Percentiles rank a stretch among this genome's conserved stretches.
These are phyloP conservation scores for Scenedesmus sp. DNA, from an alignment of 163 green algal species.

Conservation along the genomic window DNA sequence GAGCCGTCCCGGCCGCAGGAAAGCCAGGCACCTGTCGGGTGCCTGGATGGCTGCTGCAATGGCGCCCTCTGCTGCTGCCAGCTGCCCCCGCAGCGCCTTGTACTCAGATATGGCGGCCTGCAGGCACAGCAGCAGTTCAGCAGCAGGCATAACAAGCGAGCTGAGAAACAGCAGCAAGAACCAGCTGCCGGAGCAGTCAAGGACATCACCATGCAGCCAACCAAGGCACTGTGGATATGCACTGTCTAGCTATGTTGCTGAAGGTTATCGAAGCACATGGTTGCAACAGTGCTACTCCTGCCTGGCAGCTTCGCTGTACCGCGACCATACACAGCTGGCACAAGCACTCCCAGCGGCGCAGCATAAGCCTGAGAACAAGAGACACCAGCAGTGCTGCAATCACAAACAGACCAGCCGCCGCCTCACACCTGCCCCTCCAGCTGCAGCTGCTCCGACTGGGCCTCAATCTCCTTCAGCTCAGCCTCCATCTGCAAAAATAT, in stretches of 20 bases:
- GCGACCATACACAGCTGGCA: neutral
- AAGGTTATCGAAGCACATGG: neutral
- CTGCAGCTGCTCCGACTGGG: constrained; percentile 34
- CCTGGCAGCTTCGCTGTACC: neutral
- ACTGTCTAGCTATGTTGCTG: no score
- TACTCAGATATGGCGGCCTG: constrained; percentile 62
- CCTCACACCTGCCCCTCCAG: constrained; percentile 26
- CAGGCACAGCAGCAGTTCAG: neutral
- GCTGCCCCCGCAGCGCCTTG: constrained; percentile 56
- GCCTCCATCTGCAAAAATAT: constrained; percentile 35
- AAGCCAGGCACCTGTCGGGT: constrained; percentile 82
- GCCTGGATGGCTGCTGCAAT: constrained; percentile 70
- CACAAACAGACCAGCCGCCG: neutral
- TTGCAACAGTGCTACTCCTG: neutral
- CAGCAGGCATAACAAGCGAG: neutral
- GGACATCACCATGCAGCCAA: neutral
- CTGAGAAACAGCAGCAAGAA: neutral
- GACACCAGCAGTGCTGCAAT: no score
- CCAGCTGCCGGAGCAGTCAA: neutral
- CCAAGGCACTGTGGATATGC: no score
- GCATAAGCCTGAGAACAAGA: neutral
- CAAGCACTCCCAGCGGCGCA: neutral
- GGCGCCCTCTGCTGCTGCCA: constrained; percentile 58
- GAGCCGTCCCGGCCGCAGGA: constrained; percentile 88
- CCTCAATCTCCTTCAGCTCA: constrained; percentile 40